These are phyloP conservation scores for Mucor racemosus DNA, from an alignment of 371 early-diverging fungal species.

Conservation along the genomic window DNA sequence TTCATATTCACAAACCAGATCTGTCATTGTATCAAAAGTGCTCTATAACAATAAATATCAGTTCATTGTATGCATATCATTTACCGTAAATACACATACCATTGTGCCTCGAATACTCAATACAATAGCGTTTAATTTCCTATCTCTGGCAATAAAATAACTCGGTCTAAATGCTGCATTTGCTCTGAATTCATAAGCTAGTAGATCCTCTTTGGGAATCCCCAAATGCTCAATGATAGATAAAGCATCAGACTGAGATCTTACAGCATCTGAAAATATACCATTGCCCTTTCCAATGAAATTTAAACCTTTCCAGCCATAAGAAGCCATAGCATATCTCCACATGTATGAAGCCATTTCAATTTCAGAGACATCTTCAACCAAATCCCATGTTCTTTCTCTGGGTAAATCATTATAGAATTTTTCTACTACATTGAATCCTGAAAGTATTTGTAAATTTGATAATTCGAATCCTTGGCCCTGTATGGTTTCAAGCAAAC, in stretches of 20 bases:
- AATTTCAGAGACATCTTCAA: constrained; percentile 49
- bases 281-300: constrained; percentile 77
- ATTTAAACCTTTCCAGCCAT: constrained; percentile 82
- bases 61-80: not conserved
- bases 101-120: constrained; percentile 81
- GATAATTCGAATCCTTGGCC: constrained; percentile 79
- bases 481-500: constrained; percentile 12
- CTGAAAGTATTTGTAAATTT: constrained; percentile 68
- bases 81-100: constrained; percentile 39
- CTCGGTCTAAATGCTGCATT: constrained; percentile 74
- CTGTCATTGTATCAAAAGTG: constrained; percentile 79
- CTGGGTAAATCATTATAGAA: constrained; percentile 52
- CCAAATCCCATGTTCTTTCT: constrained; percentile 37
- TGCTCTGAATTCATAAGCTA: constrained; percentile 73
- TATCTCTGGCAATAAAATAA: constrained; percentile 75
- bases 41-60: constrained; percentile 46
- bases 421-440: constrained; percentile 66
- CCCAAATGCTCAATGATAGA: constrained; percentile 71
- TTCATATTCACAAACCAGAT: constrained; percentile 81
- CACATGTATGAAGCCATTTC: constrained; percentile 55
- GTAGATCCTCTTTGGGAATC: constrained; percentile 67
- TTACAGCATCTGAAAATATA: constrained; percentile 65
- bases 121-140: constrained; percentile 68
- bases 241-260: constrained; percentile 67
- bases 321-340: constrained; percentile 61